phyloP scores from a whole-genome alignment of 2,329 filamentous ascomycete species.

The Calonectria naviculata region DNA sequence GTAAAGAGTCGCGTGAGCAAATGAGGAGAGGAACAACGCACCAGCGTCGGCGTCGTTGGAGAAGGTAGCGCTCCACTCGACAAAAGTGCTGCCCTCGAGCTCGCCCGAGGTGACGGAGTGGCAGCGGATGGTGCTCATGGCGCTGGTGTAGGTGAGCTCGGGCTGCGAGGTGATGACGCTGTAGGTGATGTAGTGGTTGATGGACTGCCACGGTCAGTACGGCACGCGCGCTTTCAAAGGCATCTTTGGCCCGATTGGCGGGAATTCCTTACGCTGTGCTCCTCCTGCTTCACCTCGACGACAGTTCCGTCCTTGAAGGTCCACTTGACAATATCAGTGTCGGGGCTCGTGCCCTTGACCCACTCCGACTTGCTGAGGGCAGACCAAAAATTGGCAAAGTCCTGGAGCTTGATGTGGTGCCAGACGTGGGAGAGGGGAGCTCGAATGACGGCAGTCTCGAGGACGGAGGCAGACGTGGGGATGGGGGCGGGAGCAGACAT shows the following conservation, averaged over 20 bases:
- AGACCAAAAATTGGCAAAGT: slow-evolving; percentile 76
- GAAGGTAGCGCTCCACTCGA: slow-evolving; percentile 78
- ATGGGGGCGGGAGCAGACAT: slow-evolving; percentile 52
- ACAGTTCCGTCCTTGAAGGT: slow-evolving; percentile 76
- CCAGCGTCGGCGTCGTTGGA: slow-evolving; percentile 77
- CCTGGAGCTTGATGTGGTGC: slow-evolving; percentile 80
- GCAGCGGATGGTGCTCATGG: slow-evolving; percentile 74
- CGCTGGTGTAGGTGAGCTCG: slow-evolving; percentile 72
- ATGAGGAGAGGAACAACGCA: slow-evolving; percentile 47
- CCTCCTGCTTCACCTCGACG: slow-evolving; percentile 80
- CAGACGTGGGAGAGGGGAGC: slow-evolving; percentile 75
- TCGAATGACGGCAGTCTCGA: slow-evolving; percentile 75
- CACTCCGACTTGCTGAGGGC: slow-evolving; percentile 70
- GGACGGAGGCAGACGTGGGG: slow-evolving; percentile 74
- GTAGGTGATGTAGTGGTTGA: slow-evolving; percentile 83
- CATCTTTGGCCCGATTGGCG: not conserved
- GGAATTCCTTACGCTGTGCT: slow-evolving; percentile 69
- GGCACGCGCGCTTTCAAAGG: not conserved
- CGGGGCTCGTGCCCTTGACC: slow-evolving; percentile 71
- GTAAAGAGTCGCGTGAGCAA: not conserved
- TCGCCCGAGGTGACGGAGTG: slow-evolving; percentile 75
- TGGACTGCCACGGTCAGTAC: slow-evolving; percentile 56
- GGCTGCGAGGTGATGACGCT: slow-evolving; percentile 75
- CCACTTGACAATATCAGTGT: slow-evolving; percentile 77
- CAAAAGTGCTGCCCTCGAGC: slow-evolving; percentile 72